Conservation (phyloP, 352 stramenopile genomes). For the Globisporangium paroecandrum region DNA sequence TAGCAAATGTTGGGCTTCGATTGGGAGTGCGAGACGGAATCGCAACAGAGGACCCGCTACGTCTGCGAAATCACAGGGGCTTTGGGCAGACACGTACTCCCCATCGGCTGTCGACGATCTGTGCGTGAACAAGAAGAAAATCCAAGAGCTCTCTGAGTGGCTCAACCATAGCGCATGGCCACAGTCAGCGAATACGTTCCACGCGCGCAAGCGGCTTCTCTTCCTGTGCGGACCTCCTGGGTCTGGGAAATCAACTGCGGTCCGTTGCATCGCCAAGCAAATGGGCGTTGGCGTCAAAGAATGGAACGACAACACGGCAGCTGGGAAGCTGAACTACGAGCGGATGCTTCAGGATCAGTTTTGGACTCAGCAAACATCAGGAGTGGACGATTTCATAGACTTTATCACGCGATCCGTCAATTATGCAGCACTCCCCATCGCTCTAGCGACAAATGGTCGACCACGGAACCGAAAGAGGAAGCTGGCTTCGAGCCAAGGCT, state of each 20-base stretch:
- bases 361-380: conserved; percentile 40
- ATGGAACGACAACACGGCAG: conserved; percentile 69
- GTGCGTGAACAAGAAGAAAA: conserved; percentile 83
- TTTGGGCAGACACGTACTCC: conserved; percentile 54
- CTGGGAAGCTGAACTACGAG: conserved; percentile 51
- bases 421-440: conserved; percentile 58
- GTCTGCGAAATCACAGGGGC: conserved; percentile 5
- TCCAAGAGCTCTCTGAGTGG: conserved; percentile 69
- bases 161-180: conserved; percentile 29
- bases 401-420: conserved; percentile 71
- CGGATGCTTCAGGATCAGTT: conserved; percentile 51
- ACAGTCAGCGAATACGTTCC: conserved; percentile 1
- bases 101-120: conserved; percentile 57
- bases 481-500: conserved; percentile 15
- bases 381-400: conserved; percentile 70
- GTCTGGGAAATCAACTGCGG: conserved; percentile 76
- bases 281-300: conserved; percentile 55
- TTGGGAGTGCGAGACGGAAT: background rate
- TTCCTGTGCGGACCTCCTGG: conserved; percentile 81
- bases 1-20: background rate
- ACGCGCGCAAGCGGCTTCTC: conserved; percentile 52
- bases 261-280: conserved; percentile 50
- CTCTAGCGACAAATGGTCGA: conserved; percentile 8
- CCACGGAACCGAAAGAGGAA: conserved; percentile 8
- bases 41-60: background rate